Evolutionary conservation across 176 grass and related monocot species (phyloP).

Genomic region (Rhynchospora breviuscula): DNA sequence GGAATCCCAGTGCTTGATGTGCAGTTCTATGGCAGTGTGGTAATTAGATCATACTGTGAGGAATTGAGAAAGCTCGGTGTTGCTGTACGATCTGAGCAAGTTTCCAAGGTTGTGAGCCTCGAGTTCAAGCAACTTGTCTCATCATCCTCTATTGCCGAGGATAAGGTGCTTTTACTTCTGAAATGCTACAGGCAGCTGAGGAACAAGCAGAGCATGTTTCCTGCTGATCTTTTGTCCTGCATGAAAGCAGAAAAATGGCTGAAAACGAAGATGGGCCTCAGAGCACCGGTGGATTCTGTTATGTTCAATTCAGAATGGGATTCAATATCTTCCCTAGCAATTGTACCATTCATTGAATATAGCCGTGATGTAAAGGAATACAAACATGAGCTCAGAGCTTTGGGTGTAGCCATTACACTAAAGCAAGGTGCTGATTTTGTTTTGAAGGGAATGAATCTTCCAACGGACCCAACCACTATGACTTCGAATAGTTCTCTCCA

Average conservation of each 20-base stretch:
- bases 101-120: conserved; percentile 27
- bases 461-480: conserved; percentile 25
- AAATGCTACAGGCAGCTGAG: conserved; percentile 31
- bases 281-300: conserved; percentile 33
- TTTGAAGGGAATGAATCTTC: conserved; percentile 41
- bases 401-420: conserved; percentile 41
- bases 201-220: background rate
- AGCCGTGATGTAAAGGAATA: conserved; percentile 39
- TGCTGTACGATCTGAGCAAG: conserved; percentile 28
- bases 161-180: conserved; percentile 37
- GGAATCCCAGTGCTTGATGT: conserved; percentile 44
- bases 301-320: conserved; percentile 37
- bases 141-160: conserved; percentile 20
- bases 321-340: conserved; percentile 34
- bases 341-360: conserved; percentile 49
- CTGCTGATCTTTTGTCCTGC: conserved; percentile 22
- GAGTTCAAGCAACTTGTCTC: conserved; percentile 28
- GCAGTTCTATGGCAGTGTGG: conserved; percentile 36
- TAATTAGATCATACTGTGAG: conserved; percentile 34
- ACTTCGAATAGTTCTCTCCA: conserved; percentile 24
- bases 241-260: conserved; percentile 48
- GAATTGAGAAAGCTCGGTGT: conserved; percentile 42
- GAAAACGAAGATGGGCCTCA: conserved; percentile 39
- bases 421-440: conserved; percentile 36
- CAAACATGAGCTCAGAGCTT: conserved; percentile 42